Conservation (phyloP, 78 protist genomes). For the Mastigamoeba balamuthi region DNA sequence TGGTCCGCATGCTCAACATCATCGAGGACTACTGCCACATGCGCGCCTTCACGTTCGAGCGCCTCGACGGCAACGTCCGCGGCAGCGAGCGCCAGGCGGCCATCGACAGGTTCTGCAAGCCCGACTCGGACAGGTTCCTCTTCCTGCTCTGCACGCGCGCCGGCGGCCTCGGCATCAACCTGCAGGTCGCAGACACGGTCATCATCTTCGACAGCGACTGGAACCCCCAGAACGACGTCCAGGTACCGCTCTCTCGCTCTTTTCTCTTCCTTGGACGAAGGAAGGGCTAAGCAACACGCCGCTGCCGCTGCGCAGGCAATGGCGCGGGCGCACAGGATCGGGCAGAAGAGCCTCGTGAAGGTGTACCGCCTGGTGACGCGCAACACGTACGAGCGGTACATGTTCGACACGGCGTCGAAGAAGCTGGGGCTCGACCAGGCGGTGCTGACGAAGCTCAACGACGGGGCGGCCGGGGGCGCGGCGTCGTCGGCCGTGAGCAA, state of each 20-base stretch:
- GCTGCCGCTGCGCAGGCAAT: conserved; percentile 1
- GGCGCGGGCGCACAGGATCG: conserved; percentile 72
- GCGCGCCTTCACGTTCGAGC: conserved; percentile 51
- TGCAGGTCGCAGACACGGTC: conserved; percentile 93
- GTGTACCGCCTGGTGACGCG: conserved; percentile 81
- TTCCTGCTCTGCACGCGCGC: conserved; percentile 93
- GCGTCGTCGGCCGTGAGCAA: not conserved
- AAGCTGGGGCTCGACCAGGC: conserved; percentile 76
- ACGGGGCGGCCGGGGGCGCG: not conserved
- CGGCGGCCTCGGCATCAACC: conserved; percentile 97
- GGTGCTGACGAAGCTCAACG: conserved; percentile 32
- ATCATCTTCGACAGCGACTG: conserved; percentile 95
- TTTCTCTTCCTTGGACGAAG: not conserved
- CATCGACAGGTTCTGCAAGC: conserved; percentile 60
- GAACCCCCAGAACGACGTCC: conserved; percentile 96
- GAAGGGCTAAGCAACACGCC: not conserved
- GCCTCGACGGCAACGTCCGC: conserved; percentile 73
- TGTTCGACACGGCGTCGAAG: conserved; percentile 70
- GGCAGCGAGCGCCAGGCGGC: conserved; percentile 77
- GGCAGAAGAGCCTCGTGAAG: conserved; percentile 81
- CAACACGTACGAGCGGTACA: conserved; percentile 66
- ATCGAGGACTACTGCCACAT: conserved; percentile 68
- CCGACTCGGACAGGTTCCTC: conserved; percentile 60
- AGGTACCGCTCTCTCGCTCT: conserved; percentile 67
- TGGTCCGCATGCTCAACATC: conserved; percentile 78